Evolutionary conservation across 1,139 yeast genomes (phyloP), one percentile per base, ranked within the genome.

Genomic region (Sugiyamaella xylanicola): DNA sequence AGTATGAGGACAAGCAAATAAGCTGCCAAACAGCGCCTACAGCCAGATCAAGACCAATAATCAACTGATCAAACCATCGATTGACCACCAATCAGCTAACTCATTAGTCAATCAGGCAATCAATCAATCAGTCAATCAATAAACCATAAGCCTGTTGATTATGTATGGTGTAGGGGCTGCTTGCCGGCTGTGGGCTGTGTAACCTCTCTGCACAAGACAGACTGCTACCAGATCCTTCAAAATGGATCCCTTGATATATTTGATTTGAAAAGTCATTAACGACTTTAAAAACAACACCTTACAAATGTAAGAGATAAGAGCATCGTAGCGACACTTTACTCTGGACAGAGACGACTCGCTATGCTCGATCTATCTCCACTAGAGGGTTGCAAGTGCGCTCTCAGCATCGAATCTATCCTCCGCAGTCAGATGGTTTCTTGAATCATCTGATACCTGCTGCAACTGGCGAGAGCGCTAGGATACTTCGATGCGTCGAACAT

Each of bases 191-290:
- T 9, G 8, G 9, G 29, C 5, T n/a, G n/a, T n/a, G 29, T 9
- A 5, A 25, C 29, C 29, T 25, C 29, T 25, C 29, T 25, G 29
- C 9, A 25, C 29, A 25, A 25, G 29, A 25, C 29, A 25, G 29
- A 25, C 13, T n/a, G 36, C 45, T 27, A 46, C 47, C 55, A 52
- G 51, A 52, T 52, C 51, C 46, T 39, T 54, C 48, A 43, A 40
- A 55, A 55, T 50, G 51, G 43, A 48, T 48, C 52, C 59, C 63
- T 62, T 56, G 39, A 50, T 59, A 42, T 4, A 45, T 61, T 61
- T 61, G 47, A 61, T 56, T 58, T 51, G 52, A 59, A 58, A 51
- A 45, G 47, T 37, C 43, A 16, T 17, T 3, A 4, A 15, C 32
- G 15, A 13, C 49, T 27, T 53, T 57, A 40, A 56, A 45, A 56